A percentile compares a stretch with the other conserved stretches of the same genome.
Evolutionary conservation across 228 moss, liverwort and hornwort genomes (phyloP).

Genomic region (Sphagnum magellanicum): DNA sequence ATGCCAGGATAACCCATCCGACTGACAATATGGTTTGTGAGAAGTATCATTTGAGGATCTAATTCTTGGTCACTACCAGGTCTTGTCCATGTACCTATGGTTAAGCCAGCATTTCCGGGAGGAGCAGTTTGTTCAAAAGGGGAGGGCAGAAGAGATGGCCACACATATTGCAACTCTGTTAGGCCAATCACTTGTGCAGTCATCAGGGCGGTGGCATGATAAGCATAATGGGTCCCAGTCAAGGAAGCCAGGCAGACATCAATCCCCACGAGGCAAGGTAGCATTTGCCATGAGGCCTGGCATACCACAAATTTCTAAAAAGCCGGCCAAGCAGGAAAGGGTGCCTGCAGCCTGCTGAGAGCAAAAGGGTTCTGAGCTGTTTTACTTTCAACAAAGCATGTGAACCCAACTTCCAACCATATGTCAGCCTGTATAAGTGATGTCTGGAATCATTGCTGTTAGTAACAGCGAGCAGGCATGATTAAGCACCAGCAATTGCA

Average conservation of each 20-base stretch:
- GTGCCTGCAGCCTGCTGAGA: neutral
- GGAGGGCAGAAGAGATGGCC: slow-evolving; percentile 81
- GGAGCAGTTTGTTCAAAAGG: slow-evolving; percentile 83
- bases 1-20: too few species aligned
- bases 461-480: too few species aligned
- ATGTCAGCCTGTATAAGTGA: too few species aligned
- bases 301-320: neutral
- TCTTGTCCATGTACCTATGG: slow-evolving; percentile 97
- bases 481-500: too few species aligned
- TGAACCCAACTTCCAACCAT: too few species aligned
- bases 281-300: slow-evolving; percentile 13
- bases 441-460: too few species aligned
- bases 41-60: too few species aligned
- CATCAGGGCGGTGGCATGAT: slow-evolving; percentile 82
- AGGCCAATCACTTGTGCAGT: slow-evolving; percentile 88
- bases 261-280: slow-evolving; percentile 10
- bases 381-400: too few species aligned
- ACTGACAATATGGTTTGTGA: too few species aligned
- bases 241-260: slow-evolving; percentile 34
- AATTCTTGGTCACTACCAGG: slow-evolving; percentile 24
- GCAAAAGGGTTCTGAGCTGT: neutral
- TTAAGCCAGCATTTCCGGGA: slow-evolving; percentile 86
- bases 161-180: slow-evolving; percentile 74
- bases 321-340: neutral
- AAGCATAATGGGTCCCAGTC: slow-evolving; percentile 23